Evolutionary conservation across 2,329 filamentous ascomycete species (phyloP), one percentile per base, ranked within the genome.

Genomic region (Pseudogymnoascus destructans): DNA sequence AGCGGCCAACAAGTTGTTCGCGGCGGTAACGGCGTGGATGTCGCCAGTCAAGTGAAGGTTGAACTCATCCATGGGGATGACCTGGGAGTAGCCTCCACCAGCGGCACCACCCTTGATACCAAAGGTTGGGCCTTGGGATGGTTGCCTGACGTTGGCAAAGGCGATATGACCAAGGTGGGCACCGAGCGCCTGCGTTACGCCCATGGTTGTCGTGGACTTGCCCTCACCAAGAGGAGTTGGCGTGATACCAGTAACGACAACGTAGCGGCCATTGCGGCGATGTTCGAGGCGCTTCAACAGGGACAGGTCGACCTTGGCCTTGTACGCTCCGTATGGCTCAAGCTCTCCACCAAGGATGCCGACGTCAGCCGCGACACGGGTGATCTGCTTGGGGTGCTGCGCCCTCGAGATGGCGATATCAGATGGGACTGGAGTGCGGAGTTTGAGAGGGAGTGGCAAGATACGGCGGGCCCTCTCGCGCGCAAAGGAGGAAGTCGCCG

Each of bases 11-110:
- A 98, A 78, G 74, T 98, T 98, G 79, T 97, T 98, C 35, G 93
- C 93, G 25, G 92, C 92, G 57, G 90, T 90, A 68, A 98, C 93
- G 64, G 93, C 93, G 71, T 98, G 93, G 59, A 98, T 97, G 70
- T 98, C 93, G 67, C 93, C 93, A 58, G 93, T 98, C 67, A 98
- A 75, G 72, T 98, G 93, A 69, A 98, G 77, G 74, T 98, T 98
- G 78, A 98, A 98, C 73, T 98, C 93, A 67, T 98, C 93, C 93
- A 98, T 98, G 60, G 93, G 93, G 67, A 98, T 97, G 69, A 98
- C 93, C 72, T 98, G 93, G 72, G 89, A 95, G 81, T 97, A 98
- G 36, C 93, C 93, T 71, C 93, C 93, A 67, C 93, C 93, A 59
- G 93, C 93, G 60, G 93, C 93, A 67, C 93, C 93, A 62, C 93